Evolutionary conservation across 495 filamentous ascomycete genomes (phyloP), one percentile per base, ranked within the genome.

Genomic region (Penicillium flavigenum): DNA sequence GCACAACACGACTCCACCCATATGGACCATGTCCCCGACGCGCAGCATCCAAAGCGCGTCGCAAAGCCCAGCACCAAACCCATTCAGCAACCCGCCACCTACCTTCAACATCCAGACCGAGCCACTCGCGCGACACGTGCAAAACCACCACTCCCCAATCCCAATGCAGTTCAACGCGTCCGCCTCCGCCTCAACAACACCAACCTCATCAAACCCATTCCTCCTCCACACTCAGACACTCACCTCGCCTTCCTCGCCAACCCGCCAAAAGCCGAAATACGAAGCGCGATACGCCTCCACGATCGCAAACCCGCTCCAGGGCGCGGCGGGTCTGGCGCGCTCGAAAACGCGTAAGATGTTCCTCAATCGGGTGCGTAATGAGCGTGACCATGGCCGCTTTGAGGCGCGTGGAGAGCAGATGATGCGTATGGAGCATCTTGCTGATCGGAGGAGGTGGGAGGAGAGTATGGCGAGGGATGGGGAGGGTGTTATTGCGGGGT

Each of bases 391-490:
- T 83, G 86, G 82, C 69, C 86, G 71, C 56, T 83, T 70, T 77
- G 90, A 74, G 82, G 84, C 39, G 76, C 73, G 90, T 2, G 88
- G 90, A 45, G 90, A 96, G 56, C 88, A 95, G 80, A 85, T 95
- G 52, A 68, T 74, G 65, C 68, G 65, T 36, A 65, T 75, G 65
- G 77, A 78, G 60, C 60, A 71, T 59, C 54, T 74, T 32, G 76
- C 77, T 34, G 81, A 83, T 62, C 74, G 80, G 63, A 71, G 72
- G 60, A 71, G 76, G 53, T 72, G 80, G 63, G 80, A 80, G 47
- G 79, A 79, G 58, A 50, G 47, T n/a, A 78, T 80, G 75, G 64
- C 61, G 46, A 56, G 65, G 26, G 55, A 70, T 48, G 69, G 68
- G 31, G 75, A 72, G 22, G 61, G 53, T 10, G 44, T 60, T 54